phyloP scores from a whole-genome alignment of 176 grass and related monocot genomes.

The Oryza brachyantha region DNA sequence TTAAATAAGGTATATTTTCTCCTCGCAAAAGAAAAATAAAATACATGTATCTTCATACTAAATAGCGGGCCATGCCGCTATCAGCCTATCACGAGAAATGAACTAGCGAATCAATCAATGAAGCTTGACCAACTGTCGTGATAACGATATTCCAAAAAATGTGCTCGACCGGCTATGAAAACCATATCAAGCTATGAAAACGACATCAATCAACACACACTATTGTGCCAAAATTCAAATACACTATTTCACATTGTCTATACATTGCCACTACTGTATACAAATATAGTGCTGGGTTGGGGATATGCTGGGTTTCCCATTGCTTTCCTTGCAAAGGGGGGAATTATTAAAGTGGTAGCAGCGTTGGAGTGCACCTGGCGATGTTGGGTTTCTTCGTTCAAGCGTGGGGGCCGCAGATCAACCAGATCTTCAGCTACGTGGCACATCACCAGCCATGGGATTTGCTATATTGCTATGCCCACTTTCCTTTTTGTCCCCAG shows the following conservation, averaged over 20 bases:
- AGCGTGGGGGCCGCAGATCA: background rate
- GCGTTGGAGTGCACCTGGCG: background rate
- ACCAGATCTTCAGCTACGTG: background rate
- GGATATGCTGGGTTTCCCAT: background rate
- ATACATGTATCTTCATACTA: background rate
- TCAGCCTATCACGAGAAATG: background rate
- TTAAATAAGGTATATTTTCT: too few species aligned
- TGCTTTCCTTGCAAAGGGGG: background rate
- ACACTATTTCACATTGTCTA: background rate
- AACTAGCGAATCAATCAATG: background rate
- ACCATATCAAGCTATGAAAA: too few species aligned
- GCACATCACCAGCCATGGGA: background rate
- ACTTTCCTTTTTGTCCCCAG: background rate
- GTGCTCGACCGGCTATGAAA: background rate
- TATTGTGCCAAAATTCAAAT: background rate
- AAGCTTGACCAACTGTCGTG: background rate
- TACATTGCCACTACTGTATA: background rate
- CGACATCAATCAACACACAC: background rate
- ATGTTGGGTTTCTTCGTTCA: background rate
- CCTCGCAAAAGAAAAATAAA: background rate
- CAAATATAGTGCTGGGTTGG: background rate
- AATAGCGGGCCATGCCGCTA: background rate
- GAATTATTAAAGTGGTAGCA: background rate
- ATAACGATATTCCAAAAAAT: background rate
- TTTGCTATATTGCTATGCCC: background rate